Percentiles rank a stretch among this genome's conserved stretches.
phyloP scores from a whole-genome alignment of 345 rosid species.

The Eucalyptus albens region DNA sequence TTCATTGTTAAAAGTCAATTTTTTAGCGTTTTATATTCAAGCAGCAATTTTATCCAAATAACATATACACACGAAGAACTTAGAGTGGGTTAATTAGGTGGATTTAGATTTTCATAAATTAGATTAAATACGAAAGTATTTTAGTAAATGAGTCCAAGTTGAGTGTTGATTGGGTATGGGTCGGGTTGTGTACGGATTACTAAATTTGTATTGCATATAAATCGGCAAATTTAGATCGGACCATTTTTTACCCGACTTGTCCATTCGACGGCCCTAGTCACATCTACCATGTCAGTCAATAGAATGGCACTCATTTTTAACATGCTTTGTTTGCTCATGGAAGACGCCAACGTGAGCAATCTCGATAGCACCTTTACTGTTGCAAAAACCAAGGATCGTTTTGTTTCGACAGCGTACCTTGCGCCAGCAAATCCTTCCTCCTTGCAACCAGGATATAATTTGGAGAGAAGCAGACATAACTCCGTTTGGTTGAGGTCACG shows the following conservation, averaged over 20 bases:
- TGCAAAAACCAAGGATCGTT: background rate
- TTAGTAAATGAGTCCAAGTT: background rate
- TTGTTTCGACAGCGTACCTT: background rate
- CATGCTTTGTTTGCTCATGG: background rate
- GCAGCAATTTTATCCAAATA: background rate
- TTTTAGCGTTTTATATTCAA: background rate
- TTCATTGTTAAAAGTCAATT: background rate
- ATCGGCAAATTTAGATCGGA: no score
- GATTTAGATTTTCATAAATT: background rate
- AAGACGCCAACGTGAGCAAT: background rate
- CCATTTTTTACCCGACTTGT: background rate
- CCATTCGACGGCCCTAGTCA: background rate
- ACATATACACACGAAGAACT: no score
- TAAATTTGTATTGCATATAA: no score
- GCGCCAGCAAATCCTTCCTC: background rate
- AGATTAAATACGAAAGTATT: background rate
- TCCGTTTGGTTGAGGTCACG: background rate
- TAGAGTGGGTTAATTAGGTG: background rate
- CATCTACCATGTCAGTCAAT: background rate
- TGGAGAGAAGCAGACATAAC: background rate
- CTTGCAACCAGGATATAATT: background rate
- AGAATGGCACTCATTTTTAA: background rate
- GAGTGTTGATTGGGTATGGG: no score
- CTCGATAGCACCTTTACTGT: background rate
- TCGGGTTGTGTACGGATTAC: rapidly evolving